Base-by-base conservation (phyloP, 225 moss, liverwort and hornwort genomes). In the Asterella californica region DNA sequence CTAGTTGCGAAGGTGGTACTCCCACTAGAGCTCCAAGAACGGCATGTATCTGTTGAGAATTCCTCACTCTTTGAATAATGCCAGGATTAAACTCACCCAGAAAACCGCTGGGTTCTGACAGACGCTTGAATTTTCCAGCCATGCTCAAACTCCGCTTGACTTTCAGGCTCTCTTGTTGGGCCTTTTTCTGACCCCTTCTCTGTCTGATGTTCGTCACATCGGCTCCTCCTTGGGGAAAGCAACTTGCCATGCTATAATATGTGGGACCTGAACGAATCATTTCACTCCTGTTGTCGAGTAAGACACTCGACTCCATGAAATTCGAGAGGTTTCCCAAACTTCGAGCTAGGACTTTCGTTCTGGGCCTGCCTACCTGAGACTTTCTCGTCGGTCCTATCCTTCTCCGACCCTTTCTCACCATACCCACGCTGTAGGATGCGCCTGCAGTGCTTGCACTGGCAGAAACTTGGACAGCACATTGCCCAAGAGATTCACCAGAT, bases 21-120 rank as follows among this genome's bases (percentile, higher is more conserved):
- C 85, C 81, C 8, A 88, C 86, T 33, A 88, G 47, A 59, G 88
- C 82, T 76, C 77, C 86, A 6, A 88, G 80, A 70, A 82, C 49
- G 59, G 86, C 82, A 19, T 78, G 86, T 50, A 88, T 72, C 55
- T 88, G 86, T 53, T 78, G n/a, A 75, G 64, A 82, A 38, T 88
- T 82, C 53, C 86, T 82, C 52, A 88, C 79, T 57, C 86, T 64
- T 42, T 74, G 80, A n/a, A 88, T 82, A 18, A 88, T 88, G 19
- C 88, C 88, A 32, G 86, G 88, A 63, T 88, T 88, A 18, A 82
- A 82, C 17, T 74, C 79, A 45, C 88, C 82, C 53, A 88, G 74
- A 38, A 88, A 84, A 11, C 88, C 88, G 29, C 85, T 86, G 5
- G 86, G 83, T 64, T 86, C 86, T 52, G 84, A 19, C 5, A 88